Evolutionary conservation across 140 eudicot species (phyloP).

Genomic region (Anethum foeniculum): DNA sequence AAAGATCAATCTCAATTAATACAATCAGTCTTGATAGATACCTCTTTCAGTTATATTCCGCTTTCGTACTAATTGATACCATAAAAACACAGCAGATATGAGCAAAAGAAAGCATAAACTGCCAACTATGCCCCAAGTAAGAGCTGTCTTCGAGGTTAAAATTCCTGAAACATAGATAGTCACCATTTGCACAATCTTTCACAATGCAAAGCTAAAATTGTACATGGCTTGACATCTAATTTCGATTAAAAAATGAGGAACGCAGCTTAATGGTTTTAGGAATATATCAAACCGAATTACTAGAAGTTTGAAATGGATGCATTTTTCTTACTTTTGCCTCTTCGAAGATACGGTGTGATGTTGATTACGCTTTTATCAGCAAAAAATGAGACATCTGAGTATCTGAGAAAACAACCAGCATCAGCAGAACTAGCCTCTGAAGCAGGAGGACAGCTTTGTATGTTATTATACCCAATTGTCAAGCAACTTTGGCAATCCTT

Average conservation of each 20-base stretch:
- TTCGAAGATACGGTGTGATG: not conserved
- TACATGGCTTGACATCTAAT: not conserved
- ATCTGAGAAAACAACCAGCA: slow-evolving; percentile 1
- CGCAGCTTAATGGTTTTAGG: not conserved
- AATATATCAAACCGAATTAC: not conserved
- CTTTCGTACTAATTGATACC: slow-evolving; percentile 2
- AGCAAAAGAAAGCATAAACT: not conserved
- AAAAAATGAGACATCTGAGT: not conserved
- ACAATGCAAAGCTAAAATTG: not conserved
- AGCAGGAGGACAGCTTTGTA: not conserved
- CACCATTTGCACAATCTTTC: not conserved
- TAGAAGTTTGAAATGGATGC: not conserved
- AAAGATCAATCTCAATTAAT: not conserved
- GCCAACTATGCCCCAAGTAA: not conserved
- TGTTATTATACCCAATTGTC: not conserved
- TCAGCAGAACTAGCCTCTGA: not conserved
- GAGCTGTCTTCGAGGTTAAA: not conserved
- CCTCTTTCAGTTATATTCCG: not conserved
- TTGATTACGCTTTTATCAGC: not conserved
- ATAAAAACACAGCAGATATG: not conserved
- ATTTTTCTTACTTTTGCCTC: not conserved
- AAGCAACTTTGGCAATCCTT: slow-evolving; percentile 1
- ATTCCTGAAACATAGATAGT: not conserved
- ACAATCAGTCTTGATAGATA: not conserved
- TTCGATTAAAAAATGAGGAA: not conserved